phyloP scores from a whole-genome alignment of 441 rosid genomes.

The Bruguiera hainesii region DNA sequence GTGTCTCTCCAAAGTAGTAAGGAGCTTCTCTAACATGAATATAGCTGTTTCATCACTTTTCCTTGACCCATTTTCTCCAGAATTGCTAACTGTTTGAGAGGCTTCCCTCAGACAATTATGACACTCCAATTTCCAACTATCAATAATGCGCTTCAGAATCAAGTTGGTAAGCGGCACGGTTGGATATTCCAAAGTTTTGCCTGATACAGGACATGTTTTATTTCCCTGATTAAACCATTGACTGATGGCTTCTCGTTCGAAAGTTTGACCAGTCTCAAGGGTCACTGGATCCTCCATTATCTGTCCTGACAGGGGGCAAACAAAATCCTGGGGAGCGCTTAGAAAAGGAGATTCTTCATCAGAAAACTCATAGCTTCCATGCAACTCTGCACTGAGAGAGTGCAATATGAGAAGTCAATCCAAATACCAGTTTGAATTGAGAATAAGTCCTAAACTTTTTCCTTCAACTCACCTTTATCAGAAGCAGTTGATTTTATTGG shows the following conservation, averaged over 20 bases:
- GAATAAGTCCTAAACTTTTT: background rate
- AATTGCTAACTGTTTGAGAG: slow-evolving; percentile 21
- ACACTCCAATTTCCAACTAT: slow-evolving; percentile 42
- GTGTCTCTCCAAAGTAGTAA: slow-evolving; percentile 32
- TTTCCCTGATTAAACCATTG: slow-evolving; percentile 58
- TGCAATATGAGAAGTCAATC: slow-evolving; percentile 14
- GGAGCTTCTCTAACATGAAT: slow-evolving; percentile 41
- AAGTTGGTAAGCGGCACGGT: slow-evolving; percentile 46
- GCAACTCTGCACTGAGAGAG: slow-evolving; percentile 33
- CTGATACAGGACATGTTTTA: slow-evolving; percentile 54
- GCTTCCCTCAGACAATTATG: slow-evolving; percentile 30
- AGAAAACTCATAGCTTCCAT: slow-evolving; percentile 18
- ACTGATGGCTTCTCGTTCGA: slow-evolving; percentile 48
- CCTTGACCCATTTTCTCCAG: slow-evolving; percentile 12
- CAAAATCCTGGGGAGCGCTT: slow-evolving; percentile 40
- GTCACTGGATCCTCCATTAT: slow-evolving; percentile 62
- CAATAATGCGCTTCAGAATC: slow-evolving; percentile 45
- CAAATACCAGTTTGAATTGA: slow-evolving; percentile 5
- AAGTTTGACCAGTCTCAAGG: slow-evolving; percentile 57
- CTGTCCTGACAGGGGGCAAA: slow-evolving; percentile 51
- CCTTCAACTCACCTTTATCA: slow-evolving; percentile 37
- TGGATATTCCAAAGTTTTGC: slow-evolving; percentile 37
- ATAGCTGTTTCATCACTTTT: slow-evolving; percentile 25
- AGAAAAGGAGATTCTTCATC: slow-evolving; percentile 29
- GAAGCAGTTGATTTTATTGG: slow-evolving; percentile 13